Percentiles rank a stretch among this genome's conserved stretches.
These are phyloP conservation scores for Dothideomycetes sp. DNA, from an alignment of 2,329 filamentous ascomycete species.

Conservation along the genomic window DNA sequence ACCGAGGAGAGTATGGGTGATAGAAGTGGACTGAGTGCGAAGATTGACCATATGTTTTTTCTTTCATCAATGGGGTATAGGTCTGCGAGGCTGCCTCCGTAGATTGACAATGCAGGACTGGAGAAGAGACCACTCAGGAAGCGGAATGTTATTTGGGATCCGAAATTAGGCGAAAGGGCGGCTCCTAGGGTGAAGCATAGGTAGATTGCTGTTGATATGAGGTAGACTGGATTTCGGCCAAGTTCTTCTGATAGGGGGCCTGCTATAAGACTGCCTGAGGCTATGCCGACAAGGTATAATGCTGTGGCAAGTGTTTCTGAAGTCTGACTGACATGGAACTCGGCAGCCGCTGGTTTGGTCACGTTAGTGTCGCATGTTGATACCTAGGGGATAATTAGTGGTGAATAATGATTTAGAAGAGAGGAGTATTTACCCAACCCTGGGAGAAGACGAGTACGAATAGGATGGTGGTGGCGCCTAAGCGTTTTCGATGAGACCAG, in stretches of 20 bases:
- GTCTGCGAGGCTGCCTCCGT: slow-evolving; percentile 11
- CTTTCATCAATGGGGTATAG: slow-evolving; percentile 8
- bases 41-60: slow-evolving; percentile 7
- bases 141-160: slow-evolving; percentile 9
- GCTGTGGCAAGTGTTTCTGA: slow-evolving; percentile 3
- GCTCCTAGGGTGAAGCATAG: slow-evolving; percentile 6
- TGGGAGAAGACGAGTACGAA: slow-evolving; percentile 2
- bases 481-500: not conserved
- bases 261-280: not conserved
- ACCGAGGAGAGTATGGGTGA: slow-evolving; percentile 11
- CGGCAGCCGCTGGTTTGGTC: not conserved
- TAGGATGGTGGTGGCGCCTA: not conserved
- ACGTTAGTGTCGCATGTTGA: slow-evolving; percentile 2
- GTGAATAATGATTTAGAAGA: no score
- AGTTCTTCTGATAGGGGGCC: slow-evolving; percentile 3
- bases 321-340: slow-evolving; percentile 3
- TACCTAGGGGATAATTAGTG: no score
- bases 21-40: slow-evolving; percentile 7
- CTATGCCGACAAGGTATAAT: slow-evolving; percentile 2
- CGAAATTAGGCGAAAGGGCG: slow-evolving; percentile 9
- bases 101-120: slow-evolving; percentile 9
- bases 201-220: not conserved
- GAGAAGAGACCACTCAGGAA: slow-evolving; percentile 10
- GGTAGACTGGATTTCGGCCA: slow-evolving; percentile 5
- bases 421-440: no score